Evolutionary conservation across 768 basidiomycete species (phyloP), one percentile per base, ranked within the genome.

Genomic region (Tephrocybe sp.): DNA sequence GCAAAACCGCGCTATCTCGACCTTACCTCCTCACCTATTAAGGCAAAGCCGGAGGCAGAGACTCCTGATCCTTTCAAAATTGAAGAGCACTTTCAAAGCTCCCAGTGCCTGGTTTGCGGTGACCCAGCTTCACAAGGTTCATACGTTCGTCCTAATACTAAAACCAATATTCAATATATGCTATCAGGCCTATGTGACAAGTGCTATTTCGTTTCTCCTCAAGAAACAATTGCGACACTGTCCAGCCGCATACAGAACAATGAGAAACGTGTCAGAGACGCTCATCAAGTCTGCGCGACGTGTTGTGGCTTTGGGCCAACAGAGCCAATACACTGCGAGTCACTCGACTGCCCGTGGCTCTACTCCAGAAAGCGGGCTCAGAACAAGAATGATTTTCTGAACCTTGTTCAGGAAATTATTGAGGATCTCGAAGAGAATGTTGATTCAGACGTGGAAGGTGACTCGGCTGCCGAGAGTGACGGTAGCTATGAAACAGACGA

Each of bases 271-370:
- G 65, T 88, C 1, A 57, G 68, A 15, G 69, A 79, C n/a, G 66
- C 82, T 3, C 88, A 93, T 36, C 68, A 67, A 3, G 72, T 93
- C 25, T 98, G 94, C 62, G 70, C 71, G 7, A 80, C 84, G 2
- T 98, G 94, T 63, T 71, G 83, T 3, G 68, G 70, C 3, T 74
- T 72, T 0, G 73, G 83, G 2, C 66, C 72, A 3, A 69, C 66
- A 11, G 90, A 91, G 48, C 74, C 77, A 0, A 77, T 84, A 39
- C 64, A 77, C 27, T 98, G 94, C 66, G 83, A 88, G 59, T 91
- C 90, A 7, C 69, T 90, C 39, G 93, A 97, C 61, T 98, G 94
- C 62, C 79, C 86, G 0, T 87, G 90, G 82, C 65, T 93, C 27
- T 97, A 82, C 57, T 78, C 84, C 24, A 73, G 91, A 29, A 79